phyloP scores from a whole-genome alignment of 1,284 basidiomycete species.

The Leccinum solheimii region DNA sequence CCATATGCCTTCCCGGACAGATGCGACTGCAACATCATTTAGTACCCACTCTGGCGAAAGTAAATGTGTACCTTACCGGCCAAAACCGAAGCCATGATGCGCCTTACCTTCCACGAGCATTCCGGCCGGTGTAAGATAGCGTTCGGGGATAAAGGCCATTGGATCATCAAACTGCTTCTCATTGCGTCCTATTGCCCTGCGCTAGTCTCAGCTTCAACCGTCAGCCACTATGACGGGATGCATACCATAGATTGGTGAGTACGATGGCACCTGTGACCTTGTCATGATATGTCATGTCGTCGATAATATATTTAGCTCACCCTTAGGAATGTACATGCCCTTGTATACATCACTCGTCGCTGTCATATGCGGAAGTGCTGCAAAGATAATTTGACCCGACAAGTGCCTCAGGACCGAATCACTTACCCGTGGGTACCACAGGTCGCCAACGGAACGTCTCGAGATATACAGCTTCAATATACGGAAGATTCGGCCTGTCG shows the following conservation, averaged over 20 bases:
- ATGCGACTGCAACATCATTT: constrained; percentile 16
- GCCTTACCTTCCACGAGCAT: constrained; percentile 2
- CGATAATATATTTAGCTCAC: constrained; percentile 13
- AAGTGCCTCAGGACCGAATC: background rate
- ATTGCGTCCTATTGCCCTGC: constrained; percentile 29
- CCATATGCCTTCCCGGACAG: constrained; percentile 30
- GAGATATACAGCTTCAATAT: constrained; percentile 27
- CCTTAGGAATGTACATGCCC: constrained; percentile 36
- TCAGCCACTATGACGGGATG: background rate
- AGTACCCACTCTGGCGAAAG: background rate
- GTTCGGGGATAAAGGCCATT: constrained; percentile 28
- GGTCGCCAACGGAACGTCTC: constrained; percentile 32
- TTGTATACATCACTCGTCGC: constrained; percentile 29
- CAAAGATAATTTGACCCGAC: background rate
- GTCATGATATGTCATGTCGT: background rate
- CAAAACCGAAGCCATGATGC: constrained; percentile 25
- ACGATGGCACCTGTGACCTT: constrained; percentile 22
- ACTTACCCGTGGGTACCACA: constrained; percentile 24
- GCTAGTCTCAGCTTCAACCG: constrained; percentile 2
- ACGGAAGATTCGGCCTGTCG: constrained; percentile 29
- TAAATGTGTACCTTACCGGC: constrained; percentile 20
- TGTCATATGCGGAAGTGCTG: constrained; percentile 32
- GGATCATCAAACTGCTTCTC: constrained; percentile 26
- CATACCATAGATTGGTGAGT: constrained; percentile 31
- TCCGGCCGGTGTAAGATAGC: constrained; percentile 26